Evolutionary conservation across 2,329 filamentous ascomycete species (phyloP).

Genomic region (Didymella lethalis): DNA sequence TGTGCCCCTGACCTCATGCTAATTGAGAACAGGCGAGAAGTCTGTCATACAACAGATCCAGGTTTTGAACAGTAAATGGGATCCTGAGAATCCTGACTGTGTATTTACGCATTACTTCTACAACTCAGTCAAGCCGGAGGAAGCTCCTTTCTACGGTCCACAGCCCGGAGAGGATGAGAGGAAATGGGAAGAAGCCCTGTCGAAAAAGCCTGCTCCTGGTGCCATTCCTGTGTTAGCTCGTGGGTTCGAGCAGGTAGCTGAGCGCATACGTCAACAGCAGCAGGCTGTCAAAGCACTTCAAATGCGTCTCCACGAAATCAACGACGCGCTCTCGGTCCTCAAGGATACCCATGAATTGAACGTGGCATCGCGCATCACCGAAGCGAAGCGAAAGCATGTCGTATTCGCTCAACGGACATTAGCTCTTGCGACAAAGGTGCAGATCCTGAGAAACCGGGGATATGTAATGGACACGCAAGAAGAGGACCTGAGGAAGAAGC

Average conservation of each 20-base stretch:
- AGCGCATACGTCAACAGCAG: slow-evolving; percentile 76
- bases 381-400: slow-evolving; percentile 75
- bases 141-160: slow-evolving; percentile 79
- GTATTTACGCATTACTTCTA: slow-evolving; percentile 87
- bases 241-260: slow-evolving; percentile 75
- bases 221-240: slow-evolving; percentile 79
- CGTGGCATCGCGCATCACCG: slow-evolving; percentile 75
- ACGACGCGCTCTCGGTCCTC: slow-evolving; percentile 74
- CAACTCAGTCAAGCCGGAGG: slow-evolving; percentile 78
- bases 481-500: slow-evolving; percentile 76
- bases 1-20: background rate
- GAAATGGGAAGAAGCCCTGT: slow-evolving; percentile 84
- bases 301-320: slow-evolving; percentile 78
- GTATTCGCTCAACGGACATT: slow-evolving; percentile 76
- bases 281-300: slow-evolving; percentile 74
- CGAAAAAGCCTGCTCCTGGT: slow-evolving; percentile 77
- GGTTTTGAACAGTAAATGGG: slow-evolving; percentile 76
- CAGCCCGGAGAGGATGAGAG: slow-evolving; percentile 73
- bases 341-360: slow-evolving; percentile 79
- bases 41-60: slow-evolving; percentile 77
- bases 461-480: slow-evolving; percentile 82
- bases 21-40: slow-evolving; percentile 65
- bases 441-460: slow-evolving; percentile 80
- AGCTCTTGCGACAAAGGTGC: slow-evolving; percentile 78
- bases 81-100: slow-evolving; percentile 71